Evolutionary conservation across 345 rosid genomes (phyloP).

Genomic region (Sonneratia caseolaris): DNA sequence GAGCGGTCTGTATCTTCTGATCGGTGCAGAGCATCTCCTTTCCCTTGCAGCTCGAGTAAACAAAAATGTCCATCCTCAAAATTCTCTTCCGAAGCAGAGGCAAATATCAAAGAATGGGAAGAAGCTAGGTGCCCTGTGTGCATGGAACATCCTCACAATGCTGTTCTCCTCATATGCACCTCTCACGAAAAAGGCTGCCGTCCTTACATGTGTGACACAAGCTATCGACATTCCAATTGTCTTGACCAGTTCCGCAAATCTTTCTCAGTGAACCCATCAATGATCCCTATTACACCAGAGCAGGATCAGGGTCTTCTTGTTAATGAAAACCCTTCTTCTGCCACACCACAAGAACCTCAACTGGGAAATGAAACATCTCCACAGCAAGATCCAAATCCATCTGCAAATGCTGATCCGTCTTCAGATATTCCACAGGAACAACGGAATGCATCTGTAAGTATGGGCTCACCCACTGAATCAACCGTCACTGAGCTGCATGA

Average conservation of each 20-base stretch:
- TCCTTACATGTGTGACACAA: slow-evolving; percentile 96
- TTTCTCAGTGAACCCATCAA: slow-evolving; percentile 26
- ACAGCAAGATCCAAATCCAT: slow-evolving; percentile 1
- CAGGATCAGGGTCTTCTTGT: neutral
- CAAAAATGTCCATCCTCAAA: slow-evolving; percentile 29
- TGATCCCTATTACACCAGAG: slow-evolving; percentile 8
- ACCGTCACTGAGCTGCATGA: slow-evolving; percentile 13
- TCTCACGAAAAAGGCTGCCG: slow-evolving; percentile 91
- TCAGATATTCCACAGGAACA: slow-evolving; percentile 13
- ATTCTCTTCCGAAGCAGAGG: slow-evolving; percentile 36
- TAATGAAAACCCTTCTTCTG: neutral
- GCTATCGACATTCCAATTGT: slow-evolving; percentile 94
- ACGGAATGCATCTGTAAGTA: slow-evolving; percentile 17
- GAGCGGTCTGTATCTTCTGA: slow-evolving; percentile 61
- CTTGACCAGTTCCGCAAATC: slow-evolving; percentile 85
- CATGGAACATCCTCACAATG: slow-evolving; percentile 99
- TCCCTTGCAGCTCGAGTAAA: slow-evolving; percentile 50
- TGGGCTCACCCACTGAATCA: slow-evolving; percentile 15
- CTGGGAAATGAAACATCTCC: neutral
- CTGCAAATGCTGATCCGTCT: neutral
- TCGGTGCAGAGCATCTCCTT: slow-evolving; percentile 47
- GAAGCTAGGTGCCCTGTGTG: slow-evolving; percentile 96
- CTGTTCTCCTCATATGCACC: slow-evolving; percentile 80
- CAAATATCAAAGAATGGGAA: slow-evolving; percentile 76
- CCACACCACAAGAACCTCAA: neutral